These are phyloP conservation scores for Paulownia fortunei DNA, from an alignment of 257 asterid species.

Conservation along the genomic window DNA sequence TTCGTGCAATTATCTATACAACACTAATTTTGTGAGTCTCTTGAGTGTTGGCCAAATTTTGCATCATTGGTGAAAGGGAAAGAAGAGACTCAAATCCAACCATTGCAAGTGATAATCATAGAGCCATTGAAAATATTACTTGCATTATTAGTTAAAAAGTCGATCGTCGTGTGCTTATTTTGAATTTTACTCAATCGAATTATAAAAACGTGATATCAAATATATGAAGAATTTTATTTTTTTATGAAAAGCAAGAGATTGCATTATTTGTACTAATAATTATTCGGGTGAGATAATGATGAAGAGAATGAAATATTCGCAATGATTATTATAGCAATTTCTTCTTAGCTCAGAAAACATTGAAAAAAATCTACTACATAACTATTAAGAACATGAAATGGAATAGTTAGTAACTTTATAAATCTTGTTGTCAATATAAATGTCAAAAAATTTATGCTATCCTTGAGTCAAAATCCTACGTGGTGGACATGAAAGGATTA, in stretches of 20 bases:
- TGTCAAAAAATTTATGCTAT: not conserved
- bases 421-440: not conserved
- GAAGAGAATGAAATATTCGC: too few relatives aligned
- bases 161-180: not conserved
- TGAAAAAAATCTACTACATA: too few relatives aligned
- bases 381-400: too few relatives aligned
- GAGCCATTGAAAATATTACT: not conserved
- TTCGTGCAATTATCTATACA: slow-evolving; percentile 19
- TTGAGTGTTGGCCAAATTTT: not conserved
- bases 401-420: too few relatives aligned
- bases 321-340: too few relatives aligned
- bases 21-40: slow-evolving; percentile 6
- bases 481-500: not conserved
- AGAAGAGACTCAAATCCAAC: not conserved
- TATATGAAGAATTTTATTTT: too few relatives aligned
- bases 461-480: slow-evolving; percentile 27
- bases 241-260: too few relatives aligned
- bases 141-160: not conserved
- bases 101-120: not conserved
- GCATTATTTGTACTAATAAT: too few relatives aligned
- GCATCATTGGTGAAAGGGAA: slow-evolving; percentile 27
- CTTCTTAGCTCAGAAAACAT: too few relatives aligned
- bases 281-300: too few relatives aligned
- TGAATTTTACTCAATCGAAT: too few relatives aligned
- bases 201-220: too few relatives aligned